Evolutionary conservation across 2,329 filamentous ascomycete genomes (phyloP).

Genomic region (Colletotrichum sp.): DNA sequence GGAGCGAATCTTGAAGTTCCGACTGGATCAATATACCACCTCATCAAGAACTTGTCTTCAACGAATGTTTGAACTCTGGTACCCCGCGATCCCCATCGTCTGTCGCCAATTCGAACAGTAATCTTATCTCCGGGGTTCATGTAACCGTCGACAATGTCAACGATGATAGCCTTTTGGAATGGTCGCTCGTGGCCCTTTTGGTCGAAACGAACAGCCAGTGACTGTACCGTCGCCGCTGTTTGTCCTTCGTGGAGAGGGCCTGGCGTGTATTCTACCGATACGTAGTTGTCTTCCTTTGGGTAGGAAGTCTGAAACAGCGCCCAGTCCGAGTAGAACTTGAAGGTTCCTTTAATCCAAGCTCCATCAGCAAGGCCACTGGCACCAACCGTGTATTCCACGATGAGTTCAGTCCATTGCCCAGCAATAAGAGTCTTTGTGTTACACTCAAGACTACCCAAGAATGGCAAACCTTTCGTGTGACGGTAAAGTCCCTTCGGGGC

Average conservation of each 20-base stretch:
- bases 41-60: constrained; percentile 36
- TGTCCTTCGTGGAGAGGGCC: constrained; percentile 30
- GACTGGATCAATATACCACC: constrained; percentile 41
- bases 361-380: constrained; percentile 36
- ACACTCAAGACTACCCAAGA: constrained; percentile 30
- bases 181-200: constrained; percentile 42
- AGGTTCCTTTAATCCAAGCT: constrained; percentile 42
- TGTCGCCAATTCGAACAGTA: constrained; percentile 35
- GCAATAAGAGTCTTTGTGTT: constrained; percentile 26
- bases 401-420: constrained; percentile 33
- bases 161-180: constrained; percentile 41
- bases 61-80: constrained; percentile 39
- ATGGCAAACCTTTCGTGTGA: constrained; percentile 31
- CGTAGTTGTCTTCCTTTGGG: constrained; percentile 32
- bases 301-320: constrained; percentile 38
- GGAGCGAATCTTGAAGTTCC: constrained; percentile 38
- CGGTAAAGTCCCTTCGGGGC: constrained; percentile 31
- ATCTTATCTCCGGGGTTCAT: constrained; percentile 39
- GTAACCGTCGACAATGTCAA: constrained; percentile 40
- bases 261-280: constrained; percentile 35
- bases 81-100: constrained; percentile 33
- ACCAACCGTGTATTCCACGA: constrained; percentile 32
- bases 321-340: constrained; percentile 44
- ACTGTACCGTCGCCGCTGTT: constrained; percentile 37
- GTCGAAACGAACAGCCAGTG: constrained; percentile 36